phyloP scores from a whole-genome alignment of 1,284 basidiomycete species.

The Moesziomyces sp. region DNA sequence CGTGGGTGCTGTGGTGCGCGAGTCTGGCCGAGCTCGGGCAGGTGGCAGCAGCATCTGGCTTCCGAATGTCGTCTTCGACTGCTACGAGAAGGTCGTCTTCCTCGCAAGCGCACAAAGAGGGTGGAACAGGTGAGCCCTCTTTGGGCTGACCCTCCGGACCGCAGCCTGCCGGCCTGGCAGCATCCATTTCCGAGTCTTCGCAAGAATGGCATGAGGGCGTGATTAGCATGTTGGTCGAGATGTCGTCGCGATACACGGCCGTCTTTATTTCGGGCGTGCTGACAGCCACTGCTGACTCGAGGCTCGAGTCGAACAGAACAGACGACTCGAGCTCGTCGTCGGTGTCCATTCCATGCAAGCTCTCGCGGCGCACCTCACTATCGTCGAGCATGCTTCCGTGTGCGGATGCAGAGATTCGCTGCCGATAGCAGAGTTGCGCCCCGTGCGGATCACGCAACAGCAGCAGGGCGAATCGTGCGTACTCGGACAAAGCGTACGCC shows the following conservation, averaged over 20 bases:
- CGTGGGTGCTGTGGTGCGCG: background rate
- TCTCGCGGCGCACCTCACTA: background rate
- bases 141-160: background rate
- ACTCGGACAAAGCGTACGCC: constrained; percentile 18
- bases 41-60: constrained; percentile 1
- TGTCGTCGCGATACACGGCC: constrained; percentile 3
- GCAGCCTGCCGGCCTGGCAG: no score
- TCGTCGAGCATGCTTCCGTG: background rate
- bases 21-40: background rate
- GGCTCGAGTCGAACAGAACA: background rate
- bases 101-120: constrained; percentile 11
- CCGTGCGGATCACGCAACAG: constrained; percentile 15
- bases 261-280: background rate
- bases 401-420: constrained; percentile 10
- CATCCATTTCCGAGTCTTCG: background rate
- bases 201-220: constrained; percentile 18
- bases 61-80: constrained; percentile 25
- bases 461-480: constrained; percentile 10
- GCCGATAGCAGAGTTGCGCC: constrained; percentile 13
- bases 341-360: no score
- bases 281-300: background rate
- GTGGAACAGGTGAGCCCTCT: background rate
- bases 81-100: constrained; percentile 29
- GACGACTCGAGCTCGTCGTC: background rate
- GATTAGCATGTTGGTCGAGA: constrained; percentile 19